Percentiles rank a stretch among this genome's conserved stretches.
Conservation (phyloP, 805 yeast genomes). For the Torulaspora indica region DNA sequence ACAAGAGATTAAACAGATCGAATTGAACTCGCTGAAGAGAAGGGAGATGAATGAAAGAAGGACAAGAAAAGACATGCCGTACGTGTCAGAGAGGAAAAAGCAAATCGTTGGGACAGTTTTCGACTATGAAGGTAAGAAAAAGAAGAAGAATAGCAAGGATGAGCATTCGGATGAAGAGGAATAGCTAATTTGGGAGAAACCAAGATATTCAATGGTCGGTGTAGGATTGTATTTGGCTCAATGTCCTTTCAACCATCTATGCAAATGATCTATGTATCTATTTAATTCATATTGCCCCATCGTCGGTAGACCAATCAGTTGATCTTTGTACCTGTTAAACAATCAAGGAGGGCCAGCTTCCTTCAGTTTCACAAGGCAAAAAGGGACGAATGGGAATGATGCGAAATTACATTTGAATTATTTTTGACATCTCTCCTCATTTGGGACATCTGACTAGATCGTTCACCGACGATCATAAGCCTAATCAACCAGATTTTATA, state of each 20-base stretch:
- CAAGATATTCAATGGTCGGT: too few species aligned
- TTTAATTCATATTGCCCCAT: conserved; percentile 3
- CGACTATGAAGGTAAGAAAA: conserved; percentile 41
- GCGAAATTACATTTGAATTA: background rate
- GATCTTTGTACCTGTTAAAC: conserved; percentile 1
- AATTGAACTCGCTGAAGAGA: conserved; percentile 65
- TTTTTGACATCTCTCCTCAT: background rate
- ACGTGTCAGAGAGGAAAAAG: conserved; percentile 71
- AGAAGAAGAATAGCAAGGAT: conserved; percentile 14
- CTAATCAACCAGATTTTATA: conserved; percentile 15
- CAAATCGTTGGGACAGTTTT: conserved; percentile 81
- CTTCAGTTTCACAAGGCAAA: conserved; percentile 9
- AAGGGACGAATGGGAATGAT: background rate
- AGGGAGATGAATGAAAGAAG: conserved; percentile 80
- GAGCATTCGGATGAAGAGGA: conserved; percentile 11
- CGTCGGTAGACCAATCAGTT: background rate
- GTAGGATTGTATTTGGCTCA: background rate
- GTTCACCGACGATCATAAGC: background rate
- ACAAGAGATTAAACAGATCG: conserved; percentile 73
- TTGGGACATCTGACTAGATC: background rate
- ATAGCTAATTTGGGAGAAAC: background rate
- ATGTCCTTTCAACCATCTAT: conserved; percentile 8
- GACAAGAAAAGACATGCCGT: conserved; percentile 61
- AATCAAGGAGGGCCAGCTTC: conserved; percentile 27
- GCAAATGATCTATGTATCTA: conserved; percentile 11